Evolutionary conservation across 306 rosid genomes (phyloP), one percentile per base, ranked within the genome.

Genomic region (Myrica gale): DNA sequence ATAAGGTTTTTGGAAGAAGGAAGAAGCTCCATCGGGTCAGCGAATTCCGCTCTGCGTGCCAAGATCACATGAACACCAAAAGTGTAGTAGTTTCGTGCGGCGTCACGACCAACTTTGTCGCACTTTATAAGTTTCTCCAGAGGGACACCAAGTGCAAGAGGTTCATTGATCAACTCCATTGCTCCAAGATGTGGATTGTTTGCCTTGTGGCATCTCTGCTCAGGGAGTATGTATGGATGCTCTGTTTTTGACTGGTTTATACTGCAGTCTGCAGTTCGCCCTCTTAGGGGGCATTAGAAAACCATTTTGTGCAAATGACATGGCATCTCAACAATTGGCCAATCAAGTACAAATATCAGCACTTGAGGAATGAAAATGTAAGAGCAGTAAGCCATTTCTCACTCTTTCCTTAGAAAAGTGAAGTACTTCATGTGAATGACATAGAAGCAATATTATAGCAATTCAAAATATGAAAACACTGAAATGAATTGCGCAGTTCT

Each of bases 131-230:
- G 87, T 74, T 81, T 88, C 42, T 78, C 72, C n/a, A 79, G 39
- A 75, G 75, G 62, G 10, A 90, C 86, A 11, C 45, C 65, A 1
- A 78, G 77, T 0, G 90, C 89, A 43, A 3, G 7, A 66, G 95
- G 95, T 73, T 90, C 89, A 62, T 86, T 90, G 88, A 90, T 86
- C 21, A 90, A 71, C 79, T 81, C 84, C 32, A 90, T 84, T 42
- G 87, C 95, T 42, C 70, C 81, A 3, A 90, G 76, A 63, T 74
- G 82, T 51, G 83, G 26, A 7, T 60, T 74, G 4, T 82, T 26
- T 26, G 32, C 32, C 32, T 26, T 26, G 32, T 46, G 0, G 69
- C 87, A 74, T 90, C 88, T 72, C 92, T 90, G 88, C 71, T 9
- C 13, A 45, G 32, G 19, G 45, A 26, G 1, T 26, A 26, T 26